phyloP scores from a whole-genome alignment of 805 yeast genomes.

The Candida qinlingensis region DNA sequence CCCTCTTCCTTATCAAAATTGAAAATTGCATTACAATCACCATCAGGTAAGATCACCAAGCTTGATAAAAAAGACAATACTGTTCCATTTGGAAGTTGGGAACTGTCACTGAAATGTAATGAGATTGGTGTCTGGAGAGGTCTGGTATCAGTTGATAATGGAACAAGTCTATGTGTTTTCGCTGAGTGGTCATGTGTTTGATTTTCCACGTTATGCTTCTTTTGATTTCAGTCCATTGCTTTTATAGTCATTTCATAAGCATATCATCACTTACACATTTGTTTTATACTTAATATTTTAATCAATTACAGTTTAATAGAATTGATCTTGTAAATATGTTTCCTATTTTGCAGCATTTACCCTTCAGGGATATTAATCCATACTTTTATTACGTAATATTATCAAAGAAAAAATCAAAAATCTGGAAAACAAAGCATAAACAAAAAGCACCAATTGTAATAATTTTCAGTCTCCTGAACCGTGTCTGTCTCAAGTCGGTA shows the following conservation, averaged over 20 bases:
- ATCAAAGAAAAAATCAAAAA: not conserved
- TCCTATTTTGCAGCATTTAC: not conserved
- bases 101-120: constrained; percentile 49
- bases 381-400: not conserved
- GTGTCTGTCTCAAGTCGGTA: not conserved
- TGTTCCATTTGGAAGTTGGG: constrained; percentile 52
- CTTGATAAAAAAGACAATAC: constrained; percentile 45
- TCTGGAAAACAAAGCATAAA: not conserved
- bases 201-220: not conserved
- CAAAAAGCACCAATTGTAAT: not conserved
- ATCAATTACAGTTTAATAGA: no score
- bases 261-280: no score
- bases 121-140: constrained; percentile 85
- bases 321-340: no score
- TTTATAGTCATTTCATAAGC: not conserved
- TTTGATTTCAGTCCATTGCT: not conserved
- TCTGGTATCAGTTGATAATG: constrained; percentile 70
- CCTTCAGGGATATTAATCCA: not conserved
- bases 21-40: constrained; percentile 72
- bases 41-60: constrained; percentile 72
- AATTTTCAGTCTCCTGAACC: not conserved
- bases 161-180: constrained; percentile 79
- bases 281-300: no score
- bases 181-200: constrained; percentile 77
- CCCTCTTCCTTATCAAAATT: constrained; percentile 29